Base-by-base conservation (phyloP, 2,329 filamentous ascomycete genomes). In the Bipolaris gigantea region DNA sequence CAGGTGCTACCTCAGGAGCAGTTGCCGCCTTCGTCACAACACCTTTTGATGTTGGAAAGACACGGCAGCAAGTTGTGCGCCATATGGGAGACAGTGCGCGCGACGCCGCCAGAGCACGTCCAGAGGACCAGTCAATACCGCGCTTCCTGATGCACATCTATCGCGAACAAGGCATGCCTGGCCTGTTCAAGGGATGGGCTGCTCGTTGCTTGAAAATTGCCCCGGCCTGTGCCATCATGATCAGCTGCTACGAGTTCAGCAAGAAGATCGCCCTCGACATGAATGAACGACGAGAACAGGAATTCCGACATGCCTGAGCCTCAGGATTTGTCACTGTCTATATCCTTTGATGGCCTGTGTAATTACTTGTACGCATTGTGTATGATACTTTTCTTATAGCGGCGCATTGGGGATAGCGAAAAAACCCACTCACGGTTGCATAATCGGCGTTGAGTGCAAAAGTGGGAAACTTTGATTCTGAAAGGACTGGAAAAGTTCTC, bases 171-270 rank as follows among this genome's bases (percentile, higher is more conserved):
- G 94, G 94, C 2, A 72, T 86, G 15, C 72, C 83, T 1, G 94
- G 94, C 0, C 78, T 99, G 5, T 97, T 95, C 84, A 89, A 82
- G 65, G 94, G 94, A 39, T 97, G 92, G 90, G 88, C 91, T 21
- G 92, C 94, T 0, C 83, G 94, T 35, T 96, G 91, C 62, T 79
- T 97, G 56, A 97, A 97, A 73, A 92, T 99, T 5, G 93, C 94
- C 1, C 94, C 94, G 1, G 91, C 93, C 0, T 99, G 94, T 75
- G 94, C 94, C 25, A 97, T 99, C 72, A 99, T 99, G 94, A 97
- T 99, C 71, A 95, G 90, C 72, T 96, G 89, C 71, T 99, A 97
- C 74, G 94, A 99, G 75, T 84, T 97, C 34, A 92, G 94, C 46
- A 99, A 99, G 81, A 88, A 89, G 73, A 87, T 89, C 72, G 95